These are phyloP conservation scores for Leccinum insolens DNA, from an alignment of 1,284 basidiomycete genomes.

Conservation along the genomic window DNA sequence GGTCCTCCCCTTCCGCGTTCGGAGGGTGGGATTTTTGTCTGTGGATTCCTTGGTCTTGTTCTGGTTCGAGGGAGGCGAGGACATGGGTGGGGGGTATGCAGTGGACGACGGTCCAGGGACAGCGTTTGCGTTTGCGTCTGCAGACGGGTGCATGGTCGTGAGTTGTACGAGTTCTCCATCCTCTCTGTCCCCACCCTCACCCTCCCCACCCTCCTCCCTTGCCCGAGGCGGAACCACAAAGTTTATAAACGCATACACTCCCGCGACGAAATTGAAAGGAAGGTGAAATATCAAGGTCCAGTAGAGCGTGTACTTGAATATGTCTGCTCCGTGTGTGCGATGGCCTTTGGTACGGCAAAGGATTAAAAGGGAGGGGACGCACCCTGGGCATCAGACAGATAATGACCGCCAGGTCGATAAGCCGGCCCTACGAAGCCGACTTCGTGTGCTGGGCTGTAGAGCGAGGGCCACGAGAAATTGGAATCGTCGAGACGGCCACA, in stretches of 20 bases:
- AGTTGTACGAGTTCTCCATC: neutral
- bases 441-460: conserved; percentile 57
- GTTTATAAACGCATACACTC: conserved; percentile 72
- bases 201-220: conserved; percentile 6
- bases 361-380: neutral
- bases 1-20: conserved; percentile 8
- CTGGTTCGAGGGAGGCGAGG: neutral
- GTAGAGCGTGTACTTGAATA: conserved; percentile 84
- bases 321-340: conserved; percentile 48
- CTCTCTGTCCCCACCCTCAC: neutral
- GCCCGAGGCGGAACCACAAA: conserved; percentile 53
- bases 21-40: neutral
- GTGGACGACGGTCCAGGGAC: neutral
- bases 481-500: conserved; percentile 10
- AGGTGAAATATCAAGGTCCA: conserved; percentile 82
- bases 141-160: neutral
- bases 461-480: conserved; percentile 52
- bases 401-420: conserved; percentile 45
- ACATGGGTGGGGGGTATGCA: neutral
- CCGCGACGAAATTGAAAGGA: conserved; percentile 70
- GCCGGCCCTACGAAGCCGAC: conserved; percentile 42
- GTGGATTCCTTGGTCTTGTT: neutral
- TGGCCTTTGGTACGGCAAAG: no score
- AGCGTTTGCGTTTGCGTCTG: neutral
- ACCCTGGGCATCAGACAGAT: conserved; percentile 50